phyloP scores from a whole-genome alignment of 2,329 filamentous ascomycete genomes.

The Fusarium sulawesiense region DNA sequence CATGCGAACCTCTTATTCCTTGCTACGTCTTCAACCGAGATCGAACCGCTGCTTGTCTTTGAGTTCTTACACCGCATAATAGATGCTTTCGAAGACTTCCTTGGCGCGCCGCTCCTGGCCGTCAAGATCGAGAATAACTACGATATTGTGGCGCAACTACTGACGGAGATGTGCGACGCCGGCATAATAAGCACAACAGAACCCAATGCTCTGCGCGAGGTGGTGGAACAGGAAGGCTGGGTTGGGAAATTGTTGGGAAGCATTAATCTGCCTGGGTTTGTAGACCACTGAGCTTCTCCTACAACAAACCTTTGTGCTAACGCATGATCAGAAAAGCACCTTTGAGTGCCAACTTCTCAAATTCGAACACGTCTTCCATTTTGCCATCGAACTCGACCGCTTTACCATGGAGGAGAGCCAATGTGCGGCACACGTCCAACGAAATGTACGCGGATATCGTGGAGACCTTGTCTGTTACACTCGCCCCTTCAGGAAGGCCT shows the following conservation, averaged over 20 bases:
- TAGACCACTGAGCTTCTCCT: slow-evolving; percentile 2
- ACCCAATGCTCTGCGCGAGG: slow-evolving; percentile 88
- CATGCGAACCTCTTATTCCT: slow-evolving; percentile 90
- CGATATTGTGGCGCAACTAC: slow-evolving; percentile 91
- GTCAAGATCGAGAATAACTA: slow-evolving; percentile 90
- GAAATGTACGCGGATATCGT: slow-evolving; percentile 97
- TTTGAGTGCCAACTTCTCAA: slow-evolving; percentile 54
- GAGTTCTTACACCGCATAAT: slow-evolving; percentile 95
- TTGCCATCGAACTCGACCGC: slow-evolving; percentile 62
- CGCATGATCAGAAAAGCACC: slow-evolving; percentile 54
- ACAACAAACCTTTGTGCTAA: slow-evolving; percentile 14
- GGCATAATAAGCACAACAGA: slow-evolving; percentile 92
- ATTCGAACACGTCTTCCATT: slow-evolving; percentile 55
- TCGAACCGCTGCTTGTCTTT: slow-evolving; percentile 87
- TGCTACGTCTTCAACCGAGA: slow-evolving; percentile 84
- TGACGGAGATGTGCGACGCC: slow-evolving; percentile 96
- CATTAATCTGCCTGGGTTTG: slow-evolving; percentile 82
- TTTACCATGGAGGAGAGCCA: slow-evolving; percentile 88
- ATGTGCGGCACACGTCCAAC: slow-evolving; percentile 95
- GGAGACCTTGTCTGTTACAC: slow-evolving; percentile 86
- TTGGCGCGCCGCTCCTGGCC: slow-evolving; percentile 86
- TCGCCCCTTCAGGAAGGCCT: slow-evolving; percentile 89
- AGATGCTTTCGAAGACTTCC: slow-evolving; percentile 93
- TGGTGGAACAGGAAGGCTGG: slow-evolving; percentile 91
- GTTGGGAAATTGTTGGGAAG: slow-evolving; percentile 89